Conservation (phyloP, 192 early-diverging fungal species). For the Thamnidium elegans region DNA sequence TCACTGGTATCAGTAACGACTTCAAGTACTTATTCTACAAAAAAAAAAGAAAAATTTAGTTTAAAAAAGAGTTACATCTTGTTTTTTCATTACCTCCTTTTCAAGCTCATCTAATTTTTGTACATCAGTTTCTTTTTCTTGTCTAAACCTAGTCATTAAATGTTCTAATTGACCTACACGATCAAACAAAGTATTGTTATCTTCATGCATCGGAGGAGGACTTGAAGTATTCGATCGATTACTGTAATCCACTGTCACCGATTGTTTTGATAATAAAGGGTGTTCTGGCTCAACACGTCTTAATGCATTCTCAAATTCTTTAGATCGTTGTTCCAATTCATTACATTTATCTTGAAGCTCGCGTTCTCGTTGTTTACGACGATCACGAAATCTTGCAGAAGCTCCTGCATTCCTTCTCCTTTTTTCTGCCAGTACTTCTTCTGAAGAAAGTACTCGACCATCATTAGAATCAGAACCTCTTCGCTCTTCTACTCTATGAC, state of each 20-base stretch:
- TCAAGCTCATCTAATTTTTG: conserved; percentile 29
- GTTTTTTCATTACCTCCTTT: conserved; percentile 24
- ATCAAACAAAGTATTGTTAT: conserved; percentile 12
- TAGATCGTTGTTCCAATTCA: conserved; percentile 41
- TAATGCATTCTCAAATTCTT: conserved; percentile 35
- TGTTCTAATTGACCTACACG: conserved; percentile 32
- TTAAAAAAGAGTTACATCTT: no score
- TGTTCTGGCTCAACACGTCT: conserved; percentile 13
- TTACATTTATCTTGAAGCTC: conserved; percentile 54
- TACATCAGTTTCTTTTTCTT: conserved; percentile 26
- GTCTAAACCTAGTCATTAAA: conserved; percentile 19
- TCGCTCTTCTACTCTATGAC: not conserved
- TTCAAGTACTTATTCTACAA: not conserved
- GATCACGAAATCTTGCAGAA: conserved; percentile 61
- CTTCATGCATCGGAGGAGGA: not conserved
- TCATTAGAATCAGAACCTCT: not conserved
- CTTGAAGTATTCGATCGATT: not conserved
- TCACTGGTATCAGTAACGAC: no score
- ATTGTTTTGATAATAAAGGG: not conserved
- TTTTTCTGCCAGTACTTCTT: conserved; percentile 56
- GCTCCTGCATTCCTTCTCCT: conserved; percentile 62
- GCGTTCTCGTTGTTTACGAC: conserved; percentile 60
- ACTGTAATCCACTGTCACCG: no score
- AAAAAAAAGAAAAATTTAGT: not conserved
- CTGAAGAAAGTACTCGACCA: conserved; percentile 27